These are phyloP conservation scores for Graphiopsis chlorocephala DNA, from an alignment of 2,329 filamentous ascomycete genomes.

Conservation along the genomic window DNA sequence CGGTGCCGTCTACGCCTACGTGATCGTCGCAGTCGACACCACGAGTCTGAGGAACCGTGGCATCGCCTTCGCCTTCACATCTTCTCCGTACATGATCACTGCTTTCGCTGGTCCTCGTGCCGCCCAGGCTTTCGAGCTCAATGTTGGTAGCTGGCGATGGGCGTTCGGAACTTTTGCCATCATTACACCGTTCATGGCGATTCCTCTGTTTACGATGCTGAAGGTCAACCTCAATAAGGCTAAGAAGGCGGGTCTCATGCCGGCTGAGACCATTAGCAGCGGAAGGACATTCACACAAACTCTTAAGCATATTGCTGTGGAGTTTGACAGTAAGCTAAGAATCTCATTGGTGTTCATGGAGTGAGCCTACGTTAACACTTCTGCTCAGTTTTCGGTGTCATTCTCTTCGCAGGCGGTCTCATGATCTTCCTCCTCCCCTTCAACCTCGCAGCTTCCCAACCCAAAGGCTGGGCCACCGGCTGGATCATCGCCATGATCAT, in stretches of 20 bases:
- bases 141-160: slow-evolving; percentile 63
- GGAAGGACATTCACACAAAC: slow-evolving; percentile 49
- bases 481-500: slow-evolving; percentile 44
- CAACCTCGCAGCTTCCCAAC: slow-evolving; percentile 45
- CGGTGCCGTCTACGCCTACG: slow-evolving; percentile 60
- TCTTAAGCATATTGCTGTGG: slow-evolving; percentile 53
- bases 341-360: slow-evolving; percentile 21
- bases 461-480: slow-evolving; percentile 35
- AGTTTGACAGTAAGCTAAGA: slow-evolving; percentile 53
- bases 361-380: slow-evolving; percentile 46
- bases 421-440: slow-evolving; percentile 66
- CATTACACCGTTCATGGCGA: slow-evolving; percentile 58
- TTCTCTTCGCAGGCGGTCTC: slow-evolving; percentile 61
- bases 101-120: slow-evolving; percentile 22
- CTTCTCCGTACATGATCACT: slow-evolving; percentile 54
- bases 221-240: slow-evolving; percentile 61
- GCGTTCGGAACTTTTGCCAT: slow-evolving; percentile 66
- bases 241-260: slow-evolving; percentile 51
- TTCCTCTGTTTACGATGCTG: slow-evolving; percentile 61
- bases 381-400: slow-evolving; percentile 53
- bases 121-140: slow-evolving; percentile 26
- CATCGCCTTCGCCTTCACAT: slow-evolving; percentile 61
- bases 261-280: slow-evolving; percentile 34
- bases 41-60: slow-evolving; percentile 63
- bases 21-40: slow-evolving; percentile 67